These are phyloP conservation scores for Botrytis pseudocinerea DNA, from an alignment of 2,329 filamentous ascomycete genomes.

Conservation along the genomic window DNA sequence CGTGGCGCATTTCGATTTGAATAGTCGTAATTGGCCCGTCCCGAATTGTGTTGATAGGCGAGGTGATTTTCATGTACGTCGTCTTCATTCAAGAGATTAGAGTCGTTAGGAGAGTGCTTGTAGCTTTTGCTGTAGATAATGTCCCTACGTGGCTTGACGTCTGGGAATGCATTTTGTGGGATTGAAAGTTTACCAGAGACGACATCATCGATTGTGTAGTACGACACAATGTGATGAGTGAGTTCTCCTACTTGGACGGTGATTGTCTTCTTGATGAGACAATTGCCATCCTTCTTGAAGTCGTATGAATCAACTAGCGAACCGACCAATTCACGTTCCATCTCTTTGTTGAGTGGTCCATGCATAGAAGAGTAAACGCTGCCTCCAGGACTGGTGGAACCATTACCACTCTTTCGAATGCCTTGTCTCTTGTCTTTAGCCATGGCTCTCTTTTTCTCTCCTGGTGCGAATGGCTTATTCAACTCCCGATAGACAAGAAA, in stretches of 20 bases:
- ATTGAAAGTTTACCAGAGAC: slow-evolving; percentile 54
- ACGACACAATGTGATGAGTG: slow-evolving; percentile 83
- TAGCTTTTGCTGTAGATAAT: slow-evolving; percentile 66
- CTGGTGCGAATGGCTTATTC: slow-evolving; percentile 87
- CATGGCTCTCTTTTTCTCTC: slow-evolving; percentile 81
- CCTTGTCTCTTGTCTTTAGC: slow-evolving; percentile 59
- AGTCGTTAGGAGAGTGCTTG: slow-evolving; percentile 63
- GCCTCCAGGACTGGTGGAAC: slow-evolving; percentile 25
- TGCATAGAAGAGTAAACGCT: slow-evolving; percentile 20
- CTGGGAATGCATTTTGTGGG: slow-evolving; percentile 56
- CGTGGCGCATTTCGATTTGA: slow-evolving; percentile 34
- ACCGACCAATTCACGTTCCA: slow-evolving; percentile 58
- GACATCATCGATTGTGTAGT: slow-evolving; percentile 84
- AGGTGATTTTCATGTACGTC: slow-evolving; percentile 25
- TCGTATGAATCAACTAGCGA: slow-evolving; percentile 87
- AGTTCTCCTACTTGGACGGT: slow-evolving; percentile 73
- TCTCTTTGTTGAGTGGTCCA: slow-evolving; percentile 36
- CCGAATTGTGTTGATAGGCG: not conserved
- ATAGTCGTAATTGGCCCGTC: slow-evolving; percentile 28
- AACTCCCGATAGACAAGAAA: slow-evolving; percentile 97
- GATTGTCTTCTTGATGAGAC: slow-evolving; percentile 90
- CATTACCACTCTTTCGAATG: slow-evolving; percentile 35
- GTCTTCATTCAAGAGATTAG: slow-evolving; percentile 45
- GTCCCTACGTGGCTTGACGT: slow-evolving; percentile 56
- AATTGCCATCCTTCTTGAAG: slow-evolving; percentile 71